Percentiles rank a stretch among this genome's conserved stretches.
phyloP scores from a whole-genome alignment of 164 flowering plant species.

The Hamamelis virginiana region DNA sequence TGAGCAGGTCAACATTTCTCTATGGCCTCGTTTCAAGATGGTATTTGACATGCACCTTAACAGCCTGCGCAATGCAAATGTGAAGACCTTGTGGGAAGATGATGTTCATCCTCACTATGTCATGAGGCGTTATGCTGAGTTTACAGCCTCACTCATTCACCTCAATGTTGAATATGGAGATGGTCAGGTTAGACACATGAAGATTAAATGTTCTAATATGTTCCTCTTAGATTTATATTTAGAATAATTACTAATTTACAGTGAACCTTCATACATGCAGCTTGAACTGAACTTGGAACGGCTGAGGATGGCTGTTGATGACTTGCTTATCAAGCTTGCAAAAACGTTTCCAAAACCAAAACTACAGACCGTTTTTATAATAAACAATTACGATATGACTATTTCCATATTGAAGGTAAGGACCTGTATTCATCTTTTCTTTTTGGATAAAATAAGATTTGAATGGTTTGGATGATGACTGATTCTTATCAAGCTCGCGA shows the following conservation, averaged over 20 bases:
- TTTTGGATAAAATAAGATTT: not conserved
- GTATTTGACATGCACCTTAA: conserved; percentile 95
- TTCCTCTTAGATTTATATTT: not conserved
- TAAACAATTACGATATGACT: conserved; percentile 96
- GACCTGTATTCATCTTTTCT: not conserved
- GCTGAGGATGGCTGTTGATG: conserved; percentile 92
- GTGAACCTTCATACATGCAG: conserved; percentile 37
- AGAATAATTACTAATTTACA: not conserved
- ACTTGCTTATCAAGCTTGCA: conserved; percentile 83
- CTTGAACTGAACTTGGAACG: conserved; percentile 91
- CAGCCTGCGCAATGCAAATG: conserved; percentile 88
- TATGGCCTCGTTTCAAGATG: conserved; percentile 99
- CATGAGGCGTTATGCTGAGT: conserved; percentile 99
- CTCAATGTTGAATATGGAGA: conserved; percentile 94
- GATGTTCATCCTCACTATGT: conserved; percentile 98
- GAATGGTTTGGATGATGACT: too few species aligned
- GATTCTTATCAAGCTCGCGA: not conserved
- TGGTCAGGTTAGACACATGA: conserved; percentile 69
- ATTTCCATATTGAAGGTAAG: conserved; percentile 86
- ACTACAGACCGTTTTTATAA: conserved; percentile 84
- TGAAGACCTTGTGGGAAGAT: conserved; percentile 93
- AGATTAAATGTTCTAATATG: not conserved
- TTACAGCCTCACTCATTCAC: conserved; percentile 90
- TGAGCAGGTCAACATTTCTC: conserved; percentile 79
- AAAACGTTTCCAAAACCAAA: conserved; percentile 66